phyloP scores from a whole-genome alignment of 2,329 filamentous ascomycete genomes.

The Lasiodiplodia gonubiensis region DNA sequence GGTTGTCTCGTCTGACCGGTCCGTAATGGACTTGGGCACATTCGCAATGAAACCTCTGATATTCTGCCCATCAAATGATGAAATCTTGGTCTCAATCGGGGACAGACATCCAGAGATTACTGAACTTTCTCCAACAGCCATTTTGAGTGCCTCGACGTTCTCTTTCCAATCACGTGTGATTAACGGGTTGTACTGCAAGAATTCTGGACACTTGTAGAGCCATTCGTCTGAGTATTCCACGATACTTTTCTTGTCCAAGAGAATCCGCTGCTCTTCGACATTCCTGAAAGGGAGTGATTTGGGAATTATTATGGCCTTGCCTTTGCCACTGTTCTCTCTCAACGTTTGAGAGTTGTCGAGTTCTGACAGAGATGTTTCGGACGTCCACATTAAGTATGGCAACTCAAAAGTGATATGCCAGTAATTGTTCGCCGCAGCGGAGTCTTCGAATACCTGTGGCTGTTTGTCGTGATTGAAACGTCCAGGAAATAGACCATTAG shows the following conservation, averaged over 20 bases:
- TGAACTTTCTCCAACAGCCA: neutral
- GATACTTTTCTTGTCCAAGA: constrained; percentile 1
- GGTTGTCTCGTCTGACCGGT: too few species aligned
- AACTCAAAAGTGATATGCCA: constrained; percentile 27
- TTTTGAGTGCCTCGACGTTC: neutral
- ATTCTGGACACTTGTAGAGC: neutral
- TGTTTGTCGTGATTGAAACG: neutral
- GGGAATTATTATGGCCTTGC: neutral
- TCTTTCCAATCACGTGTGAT: too few species aligned
- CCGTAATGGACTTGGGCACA: too few species aligned
- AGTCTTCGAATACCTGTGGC: neutral
- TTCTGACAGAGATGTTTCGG: neutral
- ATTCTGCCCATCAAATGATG: too few species aligned
- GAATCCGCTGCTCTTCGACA: too few species aligned
- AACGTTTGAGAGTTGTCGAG: neutral
- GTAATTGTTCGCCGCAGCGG: neutral
- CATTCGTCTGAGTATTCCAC: neutral
- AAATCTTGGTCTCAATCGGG: too few species aligned
- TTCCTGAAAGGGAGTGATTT: constrained; percentile 2
- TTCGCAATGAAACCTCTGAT: too few species aligned
- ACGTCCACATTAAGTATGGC: constrained; percentile 22
- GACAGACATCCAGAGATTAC: neutral
- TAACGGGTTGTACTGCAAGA: neutral
- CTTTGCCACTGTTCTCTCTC: neutral
- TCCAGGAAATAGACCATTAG: constrained; percentile 1